These are phyloP conservation scores for Butyriboletus loyo DNA, from an alignment of 768 basidiomycete species.

Conservation along the genomic window DNA sequence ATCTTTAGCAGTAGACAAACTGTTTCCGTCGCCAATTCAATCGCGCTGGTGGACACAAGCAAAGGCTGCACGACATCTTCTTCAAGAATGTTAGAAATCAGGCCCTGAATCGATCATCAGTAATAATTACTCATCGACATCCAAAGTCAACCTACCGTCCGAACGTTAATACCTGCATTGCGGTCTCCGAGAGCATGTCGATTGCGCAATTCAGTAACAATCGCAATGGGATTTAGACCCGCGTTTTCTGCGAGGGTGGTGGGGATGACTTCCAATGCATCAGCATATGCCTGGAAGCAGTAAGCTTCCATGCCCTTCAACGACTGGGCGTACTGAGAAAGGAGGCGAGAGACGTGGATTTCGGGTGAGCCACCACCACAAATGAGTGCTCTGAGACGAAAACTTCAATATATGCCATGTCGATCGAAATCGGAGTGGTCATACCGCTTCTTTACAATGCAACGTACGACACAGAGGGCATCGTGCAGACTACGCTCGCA, in stretches of 20 bases:
- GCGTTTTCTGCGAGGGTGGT: constrained; percentile 98
- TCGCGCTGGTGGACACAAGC: constrained; percentile 90
- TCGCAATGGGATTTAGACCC: constrained; percentile 95
- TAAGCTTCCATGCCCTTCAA: constrained; percentile 98
- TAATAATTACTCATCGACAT: neutral
- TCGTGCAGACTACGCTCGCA: constrained; percentile 97
- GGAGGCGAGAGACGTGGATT: constrained; percentile 90
- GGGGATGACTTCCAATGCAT: constrained; percentile 96
- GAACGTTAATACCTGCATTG: constrained; percentile 96
- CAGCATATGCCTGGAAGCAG: constrained; percentile 98
- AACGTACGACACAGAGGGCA: constrained; percentile 97
- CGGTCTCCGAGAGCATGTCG: constrained; percentile 93
- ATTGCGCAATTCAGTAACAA: constrained; percentile 97
- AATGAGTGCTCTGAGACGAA: constrained; percentile 69
- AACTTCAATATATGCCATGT: neutral
- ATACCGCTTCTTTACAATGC: constrained; percentile 96
- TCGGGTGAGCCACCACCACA: constrained; percentile 97
- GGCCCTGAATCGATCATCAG: constrained; percentile 52
- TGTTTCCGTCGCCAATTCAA: constrained; percentile 95
- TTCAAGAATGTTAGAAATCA: constrained; percentile 96
- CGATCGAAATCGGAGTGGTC: constrained; percentile 17
- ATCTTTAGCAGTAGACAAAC: constrained; percentile 96
- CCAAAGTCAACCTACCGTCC: constrained; percentile 61
- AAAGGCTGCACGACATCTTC: constrained; percentile 97
- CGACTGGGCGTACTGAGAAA: constrained; percentile 88